Evolutionary conservation across 106 monocot species (phyloP).

Genomic region (Posidonia australis): DNA sequence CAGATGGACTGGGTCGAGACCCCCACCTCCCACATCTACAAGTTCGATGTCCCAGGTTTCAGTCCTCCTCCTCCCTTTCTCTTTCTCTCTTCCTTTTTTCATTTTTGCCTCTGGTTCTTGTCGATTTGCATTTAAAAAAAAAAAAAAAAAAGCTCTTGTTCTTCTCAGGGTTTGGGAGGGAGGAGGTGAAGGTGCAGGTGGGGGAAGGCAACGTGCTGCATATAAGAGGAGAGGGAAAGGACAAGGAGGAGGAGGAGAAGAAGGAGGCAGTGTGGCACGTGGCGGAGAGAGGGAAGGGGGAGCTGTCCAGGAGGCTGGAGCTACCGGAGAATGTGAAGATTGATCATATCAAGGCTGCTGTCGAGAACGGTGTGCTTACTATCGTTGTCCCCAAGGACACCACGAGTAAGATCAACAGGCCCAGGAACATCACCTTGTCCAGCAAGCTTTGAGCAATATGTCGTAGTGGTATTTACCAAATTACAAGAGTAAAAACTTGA

Average conservation of each 20-base stretch:
- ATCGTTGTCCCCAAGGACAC: slow-evolving; percentile 9
- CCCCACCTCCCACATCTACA: slow-evolving; percentile 54
- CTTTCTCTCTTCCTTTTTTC: neutral
- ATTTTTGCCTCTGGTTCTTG: neutral
- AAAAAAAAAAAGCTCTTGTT: no score
- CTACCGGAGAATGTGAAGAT: slow-evolving; percentile 9
- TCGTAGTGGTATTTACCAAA: no score
- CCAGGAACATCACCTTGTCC: slow-evolving; percentile 10
- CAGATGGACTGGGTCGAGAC: slow-evolving; percentile 88
- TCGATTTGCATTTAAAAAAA: no score
- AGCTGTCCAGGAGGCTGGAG: neutral
- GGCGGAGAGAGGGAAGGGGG: slow-evolving; percentile 3
- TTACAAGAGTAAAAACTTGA: no score
- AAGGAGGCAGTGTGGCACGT: slow-evolving; percentile 8
- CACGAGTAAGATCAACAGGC: neutral
- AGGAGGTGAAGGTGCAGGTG: slow-evolving; percentile 9
- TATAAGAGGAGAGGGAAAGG: neutral
- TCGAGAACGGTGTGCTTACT: slow-evolving; percentile 11
- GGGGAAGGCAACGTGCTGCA: slow-evolving; percentile 2
- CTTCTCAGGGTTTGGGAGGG: slow-evolving; percentile 8
- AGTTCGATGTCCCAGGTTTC: slow-evolving; percentile 81
- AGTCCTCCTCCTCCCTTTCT: neutral
- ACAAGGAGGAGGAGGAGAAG: neutral
- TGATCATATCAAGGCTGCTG: slow-evolving; percentile 7
- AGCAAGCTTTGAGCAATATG: slow-evolving; percentile 8